These are phyloP conservation scores for Heliamphora pulchella DNA, from an alignment of 179 eudicot genomes.

Conservation along the genomic window DNA sequence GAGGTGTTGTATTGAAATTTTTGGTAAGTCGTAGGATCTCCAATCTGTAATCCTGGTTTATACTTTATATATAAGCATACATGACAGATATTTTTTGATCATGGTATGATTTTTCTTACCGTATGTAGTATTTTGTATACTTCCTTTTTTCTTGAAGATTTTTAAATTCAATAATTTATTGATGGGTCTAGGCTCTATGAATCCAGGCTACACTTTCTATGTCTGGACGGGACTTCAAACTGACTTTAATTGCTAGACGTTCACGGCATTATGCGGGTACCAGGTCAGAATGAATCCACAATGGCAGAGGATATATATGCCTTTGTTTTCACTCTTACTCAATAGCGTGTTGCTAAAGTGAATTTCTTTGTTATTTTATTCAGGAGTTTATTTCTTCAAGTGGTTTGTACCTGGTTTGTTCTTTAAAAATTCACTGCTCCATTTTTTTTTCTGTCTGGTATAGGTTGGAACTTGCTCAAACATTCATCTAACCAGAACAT, in stretches of 20 bases:
- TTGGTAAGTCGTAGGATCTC: too few relatives aligned
- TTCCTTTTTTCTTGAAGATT: background rate
- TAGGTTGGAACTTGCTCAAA: background rate
- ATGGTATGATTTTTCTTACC: too few relatives aligned
- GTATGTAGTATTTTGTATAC: too few relatives aligned
- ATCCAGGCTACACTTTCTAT: constrained; percentile 60
- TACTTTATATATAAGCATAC: background rate
- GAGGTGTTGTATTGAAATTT: background rate
- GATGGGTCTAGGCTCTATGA: constrained; percentile 19
- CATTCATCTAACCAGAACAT: background rate
- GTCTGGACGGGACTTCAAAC: constrained; percentile 56
- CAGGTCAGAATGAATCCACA: constrained; percentile 39
- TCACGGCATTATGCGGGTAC: constrained; percentile 98
- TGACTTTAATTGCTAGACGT: constrained; percentile 82
- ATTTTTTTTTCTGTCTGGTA: background rate
- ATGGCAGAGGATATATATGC: background rate
- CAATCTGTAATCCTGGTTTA: background rate
- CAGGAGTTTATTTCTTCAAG: background rate
- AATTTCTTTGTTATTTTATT: background rate
- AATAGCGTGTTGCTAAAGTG: background rate
- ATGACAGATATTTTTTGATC: too few relatives aligned
- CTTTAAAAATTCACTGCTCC: background rate
- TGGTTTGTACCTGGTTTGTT: background rate
- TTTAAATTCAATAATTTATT: background rate
- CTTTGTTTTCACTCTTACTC: background rate